These are phyloP conservation scores for Scheffersomyces lignosus DNA, from an alignment of 805 yeast species.

Conservation along the genomic window DNA sequence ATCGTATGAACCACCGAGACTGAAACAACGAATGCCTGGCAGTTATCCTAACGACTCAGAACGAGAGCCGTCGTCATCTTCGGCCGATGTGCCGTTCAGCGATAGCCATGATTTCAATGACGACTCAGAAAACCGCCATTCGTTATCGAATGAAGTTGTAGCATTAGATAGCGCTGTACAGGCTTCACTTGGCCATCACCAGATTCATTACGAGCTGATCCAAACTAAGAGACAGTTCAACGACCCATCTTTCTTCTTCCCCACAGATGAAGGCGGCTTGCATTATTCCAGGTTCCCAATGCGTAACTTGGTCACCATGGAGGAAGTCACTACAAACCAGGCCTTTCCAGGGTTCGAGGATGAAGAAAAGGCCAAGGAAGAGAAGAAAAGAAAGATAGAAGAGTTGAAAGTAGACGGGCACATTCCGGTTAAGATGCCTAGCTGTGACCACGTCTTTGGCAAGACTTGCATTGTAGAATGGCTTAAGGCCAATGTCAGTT, in stretches of 20 bases:
- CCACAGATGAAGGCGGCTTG: slow-evolving; percentile 25
- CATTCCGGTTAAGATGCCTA: slow-evolving; percentile 41
- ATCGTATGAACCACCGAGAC: slow-evolving; percentile 21
- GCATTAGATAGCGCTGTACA: background rate
- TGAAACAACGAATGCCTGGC: no score
- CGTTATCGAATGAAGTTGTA: background rate
- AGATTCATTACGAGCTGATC: background rate
- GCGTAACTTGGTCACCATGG: slow-evolving; percentile 20
- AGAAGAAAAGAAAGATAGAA: slow-evolving; percentile 9
- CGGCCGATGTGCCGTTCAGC: no score
- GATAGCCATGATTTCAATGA: background rate
- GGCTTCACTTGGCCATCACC: background rate
- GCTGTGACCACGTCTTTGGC: slow-evolving; percentile 43
- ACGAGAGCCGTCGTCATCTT: no score
- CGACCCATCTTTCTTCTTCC: slow-evolving; percentile 35
- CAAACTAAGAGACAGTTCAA: slow-evolving; percentile 14
- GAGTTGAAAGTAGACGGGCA: slow-evolving; percentile 19
- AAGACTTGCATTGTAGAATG: slow-evolving; percentile 42
- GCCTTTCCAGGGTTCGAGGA: slow-evolving; percentile 26
- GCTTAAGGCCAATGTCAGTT: slow-evolving; percentile 39
- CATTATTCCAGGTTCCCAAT: slow-evolving; percentile 29
- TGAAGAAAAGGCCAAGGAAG: slow-evolving; percentile 10
- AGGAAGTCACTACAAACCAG: slow-evolving; percentile 19
- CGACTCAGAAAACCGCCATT: background rate
- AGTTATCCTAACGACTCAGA: background rate